Conservation (phyloP, 2,329 filamentous ascomycete genomes). For the Beauveria asiatica region DNA sequence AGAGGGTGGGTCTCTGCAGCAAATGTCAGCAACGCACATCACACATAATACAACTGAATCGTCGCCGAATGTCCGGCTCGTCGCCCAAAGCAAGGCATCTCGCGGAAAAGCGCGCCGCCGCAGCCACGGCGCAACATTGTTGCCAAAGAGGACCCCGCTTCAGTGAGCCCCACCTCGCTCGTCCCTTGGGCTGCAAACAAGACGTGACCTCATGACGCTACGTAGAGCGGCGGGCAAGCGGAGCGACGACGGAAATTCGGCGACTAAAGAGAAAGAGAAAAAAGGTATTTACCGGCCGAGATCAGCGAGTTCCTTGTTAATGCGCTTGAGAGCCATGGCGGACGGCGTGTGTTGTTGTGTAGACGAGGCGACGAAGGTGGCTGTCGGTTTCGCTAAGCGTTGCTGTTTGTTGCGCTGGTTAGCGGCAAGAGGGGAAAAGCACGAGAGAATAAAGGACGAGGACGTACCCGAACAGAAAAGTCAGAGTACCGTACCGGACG, state of each 20-base stretch:
- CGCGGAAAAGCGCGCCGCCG: neutral
- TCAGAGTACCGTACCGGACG: neutral
- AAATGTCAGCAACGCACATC: conserved; percentile 15
- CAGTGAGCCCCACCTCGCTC: conserved; percentile 28
- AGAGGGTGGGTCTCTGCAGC: conserved; percentile 82
- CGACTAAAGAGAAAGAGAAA: conserved; percentile 11
- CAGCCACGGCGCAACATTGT: neutral
- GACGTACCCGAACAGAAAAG: neutral
- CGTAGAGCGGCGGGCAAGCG: conserved; percentile 18
- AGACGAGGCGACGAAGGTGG: neutral
- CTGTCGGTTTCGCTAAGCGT: conserved; percentile 3
- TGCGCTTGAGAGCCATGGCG: conserved; percentile 82
- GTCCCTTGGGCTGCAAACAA: conserved; percentile 19
- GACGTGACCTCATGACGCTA: conserved; percentile 14
- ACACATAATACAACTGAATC: conserved; percentile 5
- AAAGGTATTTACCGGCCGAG: conserved; percentile 67
- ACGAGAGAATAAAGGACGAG: too few relatives aligned
- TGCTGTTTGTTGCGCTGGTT: conserved; percentile 8
- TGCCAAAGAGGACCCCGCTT: conserved; percentile 27
- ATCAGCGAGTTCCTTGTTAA: conserved; percentile 89
- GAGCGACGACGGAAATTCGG: conserved; percentile 14
- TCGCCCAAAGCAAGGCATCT: neutral
- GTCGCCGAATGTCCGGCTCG: neutral
- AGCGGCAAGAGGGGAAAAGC: neutral
- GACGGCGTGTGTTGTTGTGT: conserved; percentile 18